phyloP scores from a whole-genome alignment of 208 protist species.

The Crithidia mellificae region DNA sequence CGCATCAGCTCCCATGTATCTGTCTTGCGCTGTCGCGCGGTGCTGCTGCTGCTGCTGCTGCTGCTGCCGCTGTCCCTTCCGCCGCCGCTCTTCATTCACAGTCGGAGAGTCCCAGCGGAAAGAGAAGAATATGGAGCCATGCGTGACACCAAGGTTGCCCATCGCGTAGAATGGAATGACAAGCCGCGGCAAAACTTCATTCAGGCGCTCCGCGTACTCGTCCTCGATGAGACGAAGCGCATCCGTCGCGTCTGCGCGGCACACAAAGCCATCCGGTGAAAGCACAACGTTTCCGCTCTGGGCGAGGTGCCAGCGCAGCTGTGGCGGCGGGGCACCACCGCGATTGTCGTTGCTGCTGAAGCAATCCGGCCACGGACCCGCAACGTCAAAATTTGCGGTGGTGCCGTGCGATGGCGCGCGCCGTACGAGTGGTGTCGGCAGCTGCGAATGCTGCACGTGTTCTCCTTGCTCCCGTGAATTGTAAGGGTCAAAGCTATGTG shows the following conservation, averaged over 20 bases:
- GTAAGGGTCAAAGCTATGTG: no score
- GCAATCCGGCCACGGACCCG: no score
- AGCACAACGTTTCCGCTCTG: conserved; percentile 69
- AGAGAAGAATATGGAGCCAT: conserved; percentile 41
- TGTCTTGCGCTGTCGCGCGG: no score
- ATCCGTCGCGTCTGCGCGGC: conserved; percentile 46
- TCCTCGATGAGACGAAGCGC: conserved; percentile 36
- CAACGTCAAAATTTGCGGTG: no score
- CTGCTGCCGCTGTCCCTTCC: neutral
- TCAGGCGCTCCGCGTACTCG: conserved; percentile 26
- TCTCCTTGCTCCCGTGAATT: no score
- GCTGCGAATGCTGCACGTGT: no score
- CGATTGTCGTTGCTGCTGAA: neutral
- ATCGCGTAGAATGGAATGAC: conserved; percentile 61
- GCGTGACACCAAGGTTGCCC: conserved; percentile 39
- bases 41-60: neutral
- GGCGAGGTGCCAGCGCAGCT: conserved; percentile 48
- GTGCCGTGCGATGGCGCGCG: conserved; percentile 20
- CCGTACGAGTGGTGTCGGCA: conserved; percentile 13
- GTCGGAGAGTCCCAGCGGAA: conserved; percentile 21
- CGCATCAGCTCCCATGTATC: no score
- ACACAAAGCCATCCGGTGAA: conserved; percentile 47
- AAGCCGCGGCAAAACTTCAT: conserved; percentile 20
- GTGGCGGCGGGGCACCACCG: conserved; percentile 1
- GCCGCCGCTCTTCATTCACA: neutral